phyloP scores from a whole-genome alignment of 1,284 basidiomycete genomes.

The Malassezia obtusa region DNA sequence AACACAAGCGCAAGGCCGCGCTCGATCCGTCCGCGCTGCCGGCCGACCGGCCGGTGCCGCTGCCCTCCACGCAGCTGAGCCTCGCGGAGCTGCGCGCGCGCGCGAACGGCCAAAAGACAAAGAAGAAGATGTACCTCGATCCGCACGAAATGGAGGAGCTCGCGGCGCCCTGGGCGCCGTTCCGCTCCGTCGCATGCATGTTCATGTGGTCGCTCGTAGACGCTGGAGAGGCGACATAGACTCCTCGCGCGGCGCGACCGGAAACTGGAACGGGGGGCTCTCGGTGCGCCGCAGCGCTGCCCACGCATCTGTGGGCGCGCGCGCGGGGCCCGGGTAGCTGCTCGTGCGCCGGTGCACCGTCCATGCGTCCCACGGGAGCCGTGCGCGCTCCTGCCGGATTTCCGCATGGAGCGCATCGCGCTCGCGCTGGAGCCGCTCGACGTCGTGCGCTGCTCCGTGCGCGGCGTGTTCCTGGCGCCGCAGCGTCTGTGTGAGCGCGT shows the following conservation, averaged over 20 bases:
- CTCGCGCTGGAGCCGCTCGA: not conserved
- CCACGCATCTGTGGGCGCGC: not conserved
- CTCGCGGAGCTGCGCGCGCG: conserved; percentile 22
- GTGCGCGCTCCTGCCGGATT: not conserved
- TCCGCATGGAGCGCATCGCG: not conserved
- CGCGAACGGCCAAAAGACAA: conserved; percentile 39
- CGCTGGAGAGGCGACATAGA: not conserved
- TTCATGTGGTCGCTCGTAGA: conserved; percentile 40
- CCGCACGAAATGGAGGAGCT: conserved; percentile 40
- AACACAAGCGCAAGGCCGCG: conserved; percentile 24
- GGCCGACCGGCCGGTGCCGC: conserved; percentile 7
- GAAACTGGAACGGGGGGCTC: not conserved
- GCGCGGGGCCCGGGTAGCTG: not conserved
- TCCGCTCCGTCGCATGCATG: conserved; percentile 35
- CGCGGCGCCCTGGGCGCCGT: conserved; percentile 34
- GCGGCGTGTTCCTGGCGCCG: not conserved
- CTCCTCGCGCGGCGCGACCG: not conserved
- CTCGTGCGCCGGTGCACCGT: not conserved
- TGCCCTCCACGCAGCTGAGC: conserved; percentile 16
- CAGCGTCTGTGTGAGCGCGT: not conserved
- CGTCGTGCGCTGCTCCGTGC: not conserved
- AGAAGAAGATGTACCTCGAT: conserved; percentile 38
- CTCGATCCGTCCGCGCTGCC: not conserved
- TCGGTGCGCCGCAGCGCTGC: not conserved
- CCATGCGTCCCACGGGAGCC: not conserved